Percentiles rank a stretch among this genome's conserved stretches.
phyloP scores from a whole-genome alignment of 164 flowering plant genomes.

The Tetracentron sinense region DNA sequence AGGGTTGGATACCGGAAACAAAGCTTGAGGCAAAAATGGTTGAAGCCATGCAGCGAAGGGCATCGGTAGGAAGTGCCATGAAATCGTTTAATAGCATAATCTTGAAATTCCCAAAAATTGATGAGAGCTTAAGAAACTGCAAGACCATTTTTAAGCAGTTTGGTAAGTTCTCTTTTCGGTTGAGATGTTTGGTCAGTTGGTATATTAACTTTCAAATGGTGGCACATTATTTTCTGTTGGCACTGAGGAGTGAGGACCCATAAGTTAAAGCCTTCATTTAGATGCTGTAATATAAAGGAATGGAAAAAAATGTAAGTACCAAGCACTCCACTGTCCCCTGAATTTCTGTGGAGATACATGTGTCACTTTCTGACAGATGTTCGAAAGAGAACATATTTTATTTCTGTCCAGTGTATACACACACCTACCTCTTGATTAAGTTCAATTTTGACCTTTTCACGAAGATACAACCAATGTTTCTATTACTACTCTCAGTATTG shows the following conservation, averaged over 20 bases:
- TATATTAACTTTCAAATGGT: not conserved
- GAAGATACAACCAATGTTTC: too few species aligned
- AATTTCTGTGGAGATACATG: too few species aligned
- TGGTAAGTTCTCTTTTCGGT: slow-evolving; percentile 39
- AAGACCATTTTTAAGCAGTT: slow-evolving; percentile 69
- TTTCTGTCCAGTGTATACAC: too few species aligned
- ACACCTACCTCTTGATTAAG: too few species aligned
- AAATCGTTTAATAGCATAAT: slow-evolving; percentile 80
- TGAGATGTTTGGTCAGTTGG: not conserved
- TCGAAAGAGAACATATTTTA: too few species aligned
- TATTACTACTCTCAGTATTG: too few species aligned
- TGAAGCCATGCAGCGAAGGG: slow-evolving; percentile 72
- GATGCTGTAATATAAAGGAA: too few species aligned
- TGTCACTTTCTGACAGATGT: too few species aligned
- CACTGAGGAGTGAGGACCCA: not conserved
- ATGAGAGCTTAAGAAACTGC: slow-evolving; percentile 74
- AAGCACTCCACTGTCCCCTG: too few species aligned
- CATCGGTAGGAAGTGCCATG: slow-evolving; percentile 53
- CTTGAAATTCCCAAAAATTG: slow-evolving; percentile 88
- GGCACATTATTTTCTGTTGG: not conserved
- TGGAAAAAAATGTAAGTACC: too few species aligned
- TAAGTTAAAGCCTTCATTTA: too few species aligned
- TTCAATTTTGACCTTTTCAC: too few species aligned
- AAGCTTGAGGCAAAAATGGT: slow-evolving; percentile 86
- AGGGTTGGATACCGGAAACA: slow-evolving; percentile 48